Evolutionary conservation across 176 grass and related monocot genomes (phyloP).

Genomic region (Cymbopogon citratus): DNA sequence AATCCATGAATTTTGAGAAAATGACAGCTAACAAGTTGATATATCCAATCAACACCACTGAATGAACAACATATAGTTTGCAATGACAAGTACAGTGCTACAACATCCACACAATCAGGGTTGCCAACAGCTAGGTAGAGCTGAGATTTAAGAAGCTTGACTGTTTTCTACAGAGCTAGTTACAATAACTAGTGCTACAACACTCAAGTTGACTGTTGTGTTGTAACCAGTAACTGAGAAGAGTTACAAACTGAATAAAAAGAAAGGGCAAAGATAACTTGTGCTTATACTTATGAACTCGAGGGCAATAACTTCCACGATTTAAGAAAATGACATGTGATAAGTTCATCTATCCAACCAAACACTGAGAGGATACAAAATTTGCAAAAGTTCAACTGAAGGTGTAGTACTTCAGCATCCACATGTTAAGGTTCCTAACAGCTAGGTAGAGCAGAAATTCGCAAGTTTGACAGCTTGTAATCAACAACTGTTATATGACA

Average conservation of each 20-base stretch:
- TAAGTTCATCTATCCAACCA: background rate
- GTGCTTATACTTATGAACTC: background rate
- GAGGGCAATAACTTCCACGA: background rate
- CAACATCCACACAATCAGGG: background rate
- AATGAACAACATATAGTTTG: background rate
- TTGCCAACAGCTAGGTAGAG: background rate
- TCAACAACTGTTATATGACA: background rate
- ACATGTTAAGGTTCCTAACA: background rate
- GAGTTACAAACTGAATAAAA: background rate
- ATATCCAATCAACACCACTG: background rate
- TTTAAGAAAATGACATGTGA: background rate
- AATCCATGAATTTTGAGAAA: background rate
- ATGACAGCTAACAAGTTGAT: background rate
- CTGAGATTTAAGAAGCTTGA: background rate
- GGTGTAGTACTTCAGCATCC: background rate
- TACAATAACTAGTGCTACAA: no score
- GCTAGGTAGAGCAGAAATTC: background rate
- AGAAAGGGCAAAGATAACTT: background rate
- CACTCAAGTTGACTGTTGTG: background rate
- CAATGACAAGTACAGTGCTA: background rate
- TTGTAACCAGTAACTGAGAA: background rate
- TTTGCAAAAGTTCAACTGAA: background rate
- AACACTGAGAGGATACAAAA: background rate
- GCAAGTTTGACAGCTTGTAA: background rate
- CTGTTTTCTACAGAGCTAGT: no score